Percentiles rank a stretch among this genome's conserved stretches.
Conservation (phyloP, 2,329 filamentous ascomycete genomes). For the Curvularia hawaiiensis region DNA sequence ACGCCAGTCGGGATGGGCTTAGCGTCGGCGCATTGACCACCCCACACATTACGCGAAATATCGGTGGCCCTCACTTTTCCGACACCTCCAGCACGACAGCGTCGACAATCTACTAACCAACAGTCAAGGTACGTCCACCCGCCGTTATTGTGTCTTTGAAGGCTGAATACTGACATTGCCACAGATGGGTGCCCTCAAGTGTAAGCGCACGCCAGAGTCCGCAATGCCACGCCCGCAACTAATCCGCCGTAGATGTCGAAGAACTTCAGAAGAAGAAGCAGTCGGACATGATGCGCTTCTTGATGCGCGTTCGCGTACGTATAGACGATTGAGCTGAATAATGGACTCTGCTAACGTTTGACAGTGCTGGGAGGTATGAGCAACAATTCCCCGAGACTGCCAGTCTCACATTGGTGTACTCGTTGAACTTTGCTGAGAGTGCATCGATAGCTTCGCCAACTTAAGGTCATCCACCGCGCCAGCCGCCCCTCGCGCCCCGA, state of each 20-base stretch:
- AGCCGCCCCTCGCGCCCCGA: slow-evolving; percentile 97
- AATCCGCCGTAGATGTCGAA: slow-evolving; percentile 69
- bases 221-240: slow-evolving; percentile 47
- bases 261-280: slow-evolving; percentile 99
- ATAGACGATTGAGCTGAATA: slow-evolving; percentile 15
- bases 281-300: slow-evolving; percentile 99
- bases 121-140: slow-evolving; percentile 42
- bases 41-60: slow-evolving; percentile 32
- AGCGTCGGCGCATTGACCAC: slow-evolving; percentile 15
- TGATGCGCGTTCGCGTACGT: slow-evolving; percentile 75
- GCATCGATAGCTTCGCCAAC: slow-evolving; percentile 99
- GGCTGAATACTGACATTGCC: slow-evolving; percentile 26
- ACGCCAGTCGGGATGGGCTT: slow-evolving; percentile 4
- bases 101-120: slow-evolving; percentile 42
- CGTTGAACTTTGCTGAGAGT: slow-evolving; percentile 99
- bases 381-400: slow-evolving; percentile 30
- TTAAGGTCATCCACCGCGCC: slow-evolving; percentile 99
- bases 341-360: slow-evolving; percentile 36
- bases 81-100: slow-evolving; percentile 27
- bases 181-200: slow-evolving; percentile 99
- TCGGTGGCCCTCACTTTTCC: slow-evolving; percentile 22
- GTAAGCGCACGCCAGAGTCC: slow-evolving; percentile 23
- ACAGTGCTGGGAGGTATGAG: slow-evolving; percentile 90
- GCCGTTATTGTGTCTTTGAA: slow-evolving; percentile 3
- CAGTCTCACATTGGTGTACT: slow-evolving; percentile 66